phyloP scores from a whole-genome alignment of 2,329 filamentous ascomycete species.

The Claviceps sp. region DNA sequence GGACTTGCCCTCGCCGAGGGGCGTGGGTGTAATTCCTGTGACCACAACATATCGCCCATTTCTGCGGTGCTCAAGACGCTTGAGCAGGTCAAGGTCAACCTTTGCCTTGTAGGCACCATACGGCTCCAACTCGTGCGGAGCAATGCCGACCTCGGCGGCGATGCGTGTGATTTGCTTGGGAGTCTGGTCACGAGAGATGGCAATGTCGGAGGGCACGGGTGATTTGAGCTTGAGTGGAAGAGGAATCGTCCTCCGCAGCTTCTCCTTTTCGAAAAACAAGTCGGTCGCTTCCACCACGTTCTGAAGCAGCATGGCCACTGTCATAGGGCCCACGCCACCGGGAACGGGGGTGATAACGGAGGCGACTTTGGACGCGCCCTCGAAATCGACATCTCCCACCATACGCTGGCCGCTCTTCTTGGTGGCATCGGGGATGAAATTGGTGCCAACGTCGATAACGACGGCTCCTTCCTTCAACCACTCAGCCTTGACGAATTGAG shows the following conservation, averaged over 20 bases:
- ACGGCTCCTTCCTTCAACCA: conserved; percentile 93
- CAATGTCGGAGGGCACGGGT: conserved; percentile 93
- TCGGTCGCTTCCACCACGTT: conserved; percentile 85
- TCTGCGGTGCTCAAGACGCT: conserved; percentile 72
- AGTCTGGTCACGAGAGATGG: conserved; percentile 73
- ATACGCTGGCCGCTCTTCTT: conserved; percentile 89
- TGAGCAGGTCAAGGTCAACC: conserved; percentile 69
- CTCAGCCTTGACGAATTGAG: conserved; percentile 81
- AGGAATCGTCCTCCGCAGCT: conserved; percentile 63
- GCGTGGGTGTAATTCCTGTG: conserved; percentile 91
- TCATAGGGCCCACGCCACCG: conserved; percentile 96
- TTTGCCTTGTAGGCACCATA: conserved; percentile 96
- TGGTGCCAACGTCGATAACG: conserved; percentile 95
- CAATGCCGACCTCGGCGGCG: conserved; percentile 77
- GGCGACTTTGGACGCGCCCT: conserved; percentile 69
- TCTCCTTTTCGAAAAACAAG: conserved; percentile 70
- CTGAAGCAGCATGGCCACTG: conserved; percentile 92
- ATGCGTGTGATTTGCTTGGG: conserved; percentile 85
- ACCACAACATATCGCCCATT: conserved; percentile 89
- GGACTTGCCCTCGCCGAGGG: conserved; percentile 93
- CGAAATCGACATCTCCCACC: conserved; percentile 91
- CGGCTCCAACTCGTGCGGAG: conserved; percentile 78
- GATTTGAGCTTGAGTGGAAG: conserved; percentile 67
- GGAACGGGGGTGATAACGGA: conserved; percentile 93
- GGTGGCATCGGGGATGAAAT: conserved; percentile 77